Percentiles rank a stretch among this genome's conserved stretches.
These are phyloP conservation scores for Hsuehochloa calcarea DNA, from an alignment of 176 grass and related monocot genomes.

Conservation along the genomic window DNA sequence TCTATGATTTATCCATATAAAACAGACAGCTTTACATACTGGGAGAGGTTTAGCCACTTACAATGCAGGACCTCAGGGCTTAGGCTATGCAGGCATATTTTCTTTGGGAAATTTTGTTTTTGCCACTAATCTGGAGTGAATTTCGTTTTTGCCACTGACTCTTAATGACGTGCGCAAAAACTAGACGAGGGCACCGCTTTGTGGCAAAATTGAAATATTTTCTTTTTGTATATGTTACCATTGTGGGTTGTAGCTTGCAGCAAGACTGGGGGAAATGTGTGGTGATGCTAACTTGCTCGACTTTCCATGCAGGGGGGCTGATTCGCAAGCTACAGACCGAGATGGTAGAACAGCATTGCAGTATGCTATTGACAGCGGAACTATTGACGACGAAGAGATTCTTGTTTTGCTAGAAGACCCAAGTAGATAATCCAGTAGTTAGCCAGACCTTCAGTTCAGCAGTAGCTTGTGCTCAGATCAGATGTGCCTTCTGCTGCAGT, in stretches of 20 bases:
- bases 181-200: neutral
- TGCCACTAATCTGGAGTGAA: neutral
- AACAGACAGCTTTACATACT: neutral
- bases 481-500: neutral
- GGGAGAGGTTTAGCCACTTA: neutral
- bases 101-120: neutral
- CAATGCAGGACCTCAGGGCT: neutral
- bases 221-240: neutral
- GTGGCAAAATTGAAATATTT: neutral
- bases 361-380: slow-evolving; percentile 73
- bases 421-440: slow-evolving; percentile 59
- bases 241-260: neutral
- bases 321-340: slow-evolving; percentile 58
- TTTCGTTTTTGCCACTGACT: neutral
- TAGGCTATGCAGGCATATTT: neutral
- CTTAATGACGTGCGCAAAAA: neutral
- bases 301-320: slow-evolving; percentile 61
- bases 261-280: neutral
- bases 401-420: slow-evolving; percentile 81
- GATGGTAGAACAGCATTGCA: slow-evolving; percentile 81
- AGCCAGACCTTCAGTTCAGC: slow-evolving; percentile 9
- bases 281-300: neutral
- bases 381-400: slow-evolving; percentile 81
- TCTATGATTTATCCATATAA: neutral
- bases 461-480: neutral